A percentile compares a stretch with the other conserved stretches of the same genome.
Conservation (phyloP, 768 basidiomycete genomes). For the Coprinopsis cinerea region DNA sequence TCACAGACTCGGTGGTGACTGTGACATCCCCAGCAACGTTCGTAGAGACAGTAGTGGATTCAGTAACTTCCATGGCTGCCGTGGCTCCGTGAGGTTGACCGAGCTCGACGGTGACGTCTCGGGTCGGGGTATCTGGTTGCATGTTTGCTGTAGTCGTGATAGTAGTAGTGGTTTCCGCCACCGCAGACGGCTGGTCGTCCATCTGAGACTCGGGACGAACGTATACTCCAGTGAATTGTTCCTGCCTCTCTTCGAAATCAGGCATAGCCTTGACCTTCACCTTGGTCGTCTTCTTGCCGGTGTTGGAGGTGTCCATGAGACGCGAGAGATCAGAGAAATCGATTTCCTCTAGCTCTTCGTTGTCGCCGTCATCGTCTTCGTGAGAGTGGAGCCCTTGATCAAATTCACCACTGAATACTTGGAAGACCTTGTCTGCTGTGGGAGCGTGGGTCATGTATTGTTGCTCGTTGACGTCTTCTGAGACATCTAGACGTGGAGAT, state of each 20-base stretch:
- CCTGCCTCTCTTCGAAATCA: conserved; percentile 2
- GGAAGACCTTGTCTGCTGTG: conserved; percentile 62
- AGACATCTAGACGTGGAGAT: not conserved
- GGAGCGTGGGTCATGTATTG: conserved; percentile 46
- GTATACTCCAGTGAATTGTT: conserved; percentile 25
- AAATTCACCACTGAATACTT: conserved; percentile 47
- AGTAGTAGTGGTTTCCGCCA: conserved; percentile 10
- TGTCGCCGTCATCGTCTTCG: conserved; percentile 20
- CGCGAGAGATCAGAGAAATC: conserved; percentile 60
- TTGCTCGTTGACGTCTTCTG: conserved; percentile 38
- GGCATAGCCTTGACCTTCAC: conserved; percentile 7
- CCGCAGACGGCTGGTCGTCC: not conserved
- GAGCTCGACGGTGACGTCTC: too few species aligned
- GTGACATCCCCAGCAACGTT: too few species aligned
- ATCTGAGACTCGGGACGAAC: conserved; percentile 21
- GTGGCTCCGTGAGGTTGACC: too few species aligned
- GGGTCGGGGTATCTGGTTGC: not conserved
- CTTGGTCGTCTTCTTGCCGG: conserved; percentile 15
- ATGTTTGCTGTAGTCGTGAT: conserved; percentile 5
- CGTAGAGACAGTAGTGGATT: too few species aligned
- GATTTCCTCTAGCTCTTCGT: conserved; percentile 47
- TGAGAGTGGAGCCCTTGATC: conserved; percentile 14
- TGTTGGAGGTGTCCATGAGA: conserved; percentile 32
- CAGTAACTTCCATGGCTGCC: too few species aligned
- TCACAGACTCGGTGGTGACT: too few species aligned